These are phyloP conservation scores for Amaranthus cruentus DNA, from an alignment of 148 eudicot genomes.

Conservation along the genomic window DNA sequence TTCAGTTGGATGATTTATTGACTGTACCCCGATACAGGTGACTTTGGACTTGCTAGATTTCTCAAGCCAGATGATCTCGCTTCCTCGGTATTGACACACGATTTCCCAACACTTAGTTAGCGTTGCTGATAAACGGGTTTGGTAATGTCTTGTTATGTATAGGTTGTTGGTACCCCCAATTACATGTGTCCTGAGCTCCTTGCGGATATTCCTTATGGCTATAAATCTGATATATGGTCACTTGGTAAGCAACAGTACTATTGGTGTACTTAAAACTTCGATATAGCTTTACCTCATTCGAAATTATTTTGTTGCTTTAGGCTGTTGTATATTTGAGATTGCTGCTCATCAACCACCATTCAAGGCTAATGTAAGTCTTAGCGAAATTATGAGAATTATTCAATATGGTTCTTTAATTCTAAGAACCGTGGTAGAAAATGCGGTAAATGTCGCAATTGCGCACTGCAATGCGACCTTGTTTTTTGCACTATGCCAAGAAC, in stretches of 20 bases:
- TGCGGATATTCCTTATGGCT: conserved; percentile 75
- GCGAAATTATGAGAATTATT: background rate
- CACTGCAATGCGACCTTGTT: no score
- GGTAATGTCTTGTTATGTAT: conserved; percentile 1
- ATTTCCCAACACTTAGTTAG: background rate
- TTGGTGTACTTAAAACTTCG: background rate
- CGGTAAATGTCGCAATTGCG: no score
- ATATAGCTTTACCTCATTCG: background rate
- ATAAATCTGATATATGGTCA: conserved; percentile 96
- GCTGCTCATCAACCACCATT: conserved; percentile 93
- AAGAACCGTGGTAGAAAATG: background rate
- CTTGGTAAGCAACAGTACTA: conserved; percentile 50
- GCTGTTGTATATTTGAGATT: conserved; percentile 97
- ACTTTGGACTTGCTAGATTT: conserved; percentile 82
- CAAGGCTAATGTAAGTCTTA: conserved; percentile 70
- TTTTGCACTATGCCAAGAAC: no score
- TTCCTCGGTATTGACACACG: conserved; percentile 47
- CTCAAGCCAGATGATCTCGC: conserved; percentile 57
- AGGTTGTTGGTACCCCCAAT: conserved; percentile 84
- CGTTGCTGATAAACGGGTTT: conserved; percentile 7
- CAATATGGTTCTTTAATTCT: background rate
- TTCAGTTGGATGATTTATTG: background rate
- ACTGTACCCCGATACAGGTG: conserved; percentile 45
- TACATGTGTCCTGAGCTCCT: conserved; percentile 94
- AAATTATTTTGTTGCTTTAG: conserved; percentile 29